Evolutionary conservation across 768 basidiomycete genomes (phyloP), one percentile per base, ranked within the genome.

Genomic region (Hemileccinum rubropunctum): DNA sequence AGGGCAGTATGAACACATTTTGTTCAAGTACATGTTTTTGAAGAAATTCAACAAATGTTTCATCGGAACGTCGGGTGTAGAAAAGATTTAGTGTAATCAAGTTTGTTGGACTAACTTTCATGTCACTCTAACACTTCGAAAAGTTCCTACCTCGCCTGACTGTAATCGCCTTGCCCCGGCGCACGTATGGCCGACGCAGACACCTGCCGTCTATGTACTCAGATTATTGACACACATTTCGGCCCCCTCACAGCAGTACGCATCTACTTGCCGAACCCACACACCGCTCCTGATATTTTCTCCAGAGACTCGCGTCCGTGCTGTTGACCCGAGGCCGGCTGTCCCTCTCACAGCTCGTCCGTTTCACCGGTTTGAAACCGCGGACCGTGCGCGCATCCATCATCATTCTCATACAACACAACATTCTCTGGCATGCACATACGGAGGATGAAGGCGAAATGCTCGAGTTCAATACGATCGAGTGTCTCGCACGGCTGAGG

Each of bases 351-450:
- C 83, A 88, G 57, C 64, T 95, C 43, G 73, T 84, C 30, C 84
- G 86, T 28, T 83, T 83, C 61, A 81, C 91, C 1, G 74, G 72
- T 26, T 67, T 91, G 23, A 86, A 82, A 59, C 78, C 83, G 10
- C 81, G 84, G 21, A 82, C 77, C 1, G 78, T 86, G 13, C 82
- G 87, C 46, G 83, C 84, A 23, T 77, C 82, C 17, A 71, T 95
- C 17, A 73, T 97, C 39, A 79, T 86, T 39, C 79, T 98, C 46
- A 77, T 95, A 15, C 95, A 98, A 64, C 95, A 98, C 64, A 94
- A 97, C 68, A 69, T 97, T 38, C 74, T 95, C 38, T 94, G 92
- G 89, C 90, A 93, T 62, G 80, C 85, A 9, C 78, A 78, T 34
- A 77, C 77, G 6, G 83, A 84, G 9, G 82, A 83, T n/a, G 85